phyloP scores from a whole-genome alignment of 352 stramenopile genomes.

The Phytophthora sp. region DNA sequence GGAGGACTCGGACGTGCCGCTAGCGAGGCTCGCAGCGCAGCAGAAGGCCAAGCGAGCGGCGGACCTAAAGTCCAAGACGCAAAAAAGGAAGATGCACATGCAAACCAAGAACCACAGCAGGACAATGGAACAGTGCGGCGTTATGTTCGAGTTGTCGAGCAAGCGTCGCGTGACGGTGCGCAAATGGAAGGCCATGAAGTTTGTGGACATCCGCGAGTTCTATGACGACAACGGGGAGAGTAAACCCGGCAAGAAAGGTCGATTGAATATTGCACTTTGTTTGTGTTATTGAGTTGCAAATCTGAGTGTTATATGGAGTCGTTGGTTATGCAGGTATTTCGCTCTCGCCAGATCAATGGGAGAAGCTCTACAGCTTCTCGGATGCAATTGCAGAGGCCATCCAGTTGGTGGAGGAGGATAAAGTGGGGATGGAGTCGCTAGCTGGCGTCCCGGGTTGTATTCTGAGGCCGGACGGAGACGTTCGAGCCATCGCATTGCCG shows the following conservation, averaged over 20 bases:
- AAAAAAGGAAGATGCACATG: background rate
- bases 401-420: slow-evolving; percentile 51
- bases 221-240: slow-evolving; percentile 65
- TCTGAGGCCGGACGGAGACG: slow-evolving; percentile 39
- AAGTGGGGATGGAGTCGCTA: slow-evolving; percentile 41
- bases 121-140: slow-evolving; percentile 26
- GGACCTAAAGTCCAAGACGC: slow-evolving; percentile 3
- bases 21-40: slow-evolving; percentile 18
- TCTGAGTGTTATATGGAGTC: background rate
- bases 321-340: slow-evolving; percentile 52
- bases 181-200: slow-evolving; percentile 53
- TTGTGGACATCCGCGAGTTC: slow-evolving; percentile 81
- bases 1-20: slow-evolving; percentile 27
- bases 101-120: background rate
- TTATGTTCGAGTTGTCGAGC: slow-evolving; percentile 58
- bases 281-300: background rate
- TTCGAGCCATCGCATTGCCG: slow-evolving; percentile 56
- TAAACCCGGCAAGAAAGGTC: slow-evolving; percentile 84
- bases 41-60: slow-evolving; percentile 26
- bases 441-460: slow-evolving; percentile 40
- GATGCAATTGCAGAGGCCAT: slow-evolving; percentile 51
- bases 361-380: slow-evolving; percentile 49
- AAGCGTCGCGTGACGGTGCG: slow-evolving; percentile 69
- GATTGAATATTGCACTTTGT: background rate
- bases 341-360: slow-evolving; percentile 60